Evolutionary conservation across 352 stramenopile species (phyloP).

Genomic region (Phytophthora brassicae): DNA sequence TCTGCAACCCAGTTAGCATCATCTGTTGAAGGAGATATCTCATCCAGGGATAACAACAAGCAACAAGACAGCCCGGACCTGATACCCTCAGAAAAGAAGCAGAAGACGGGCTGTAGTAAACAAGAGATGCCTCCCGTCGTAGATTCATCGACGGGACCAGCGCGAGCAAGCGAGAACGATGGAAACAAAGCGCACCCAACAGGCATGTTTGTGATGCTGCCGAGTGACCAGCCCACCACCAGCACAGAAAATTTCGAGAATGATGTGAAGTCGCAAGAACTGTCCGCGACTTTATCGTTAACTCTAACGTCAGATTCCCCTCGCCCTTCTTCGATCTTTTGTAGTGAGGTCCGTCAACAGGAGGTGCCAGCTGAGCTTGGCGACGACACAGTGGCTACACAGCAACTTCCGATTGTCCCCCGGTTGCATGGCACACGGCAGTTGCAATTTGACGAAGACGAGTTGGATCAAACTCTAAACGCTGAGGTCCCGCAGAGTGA

Average conservation of each 20-base stretch:
- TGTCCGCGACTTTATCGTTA: conserved; percentile 24
- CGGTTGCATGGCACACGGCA: conserved; percentile 38
- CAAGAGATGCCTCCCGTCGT: background rate
- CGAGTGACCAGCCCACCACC: background rate
- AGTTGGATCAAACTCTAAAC: conserved; percentile 8
- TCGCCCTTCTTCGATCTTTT: conserved; percentile 1
- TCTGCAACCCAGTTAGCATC: conserved; percentile 26
- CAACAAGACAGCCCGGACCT: background rate
- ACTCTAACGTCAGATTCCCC: conserved; percentile 24
- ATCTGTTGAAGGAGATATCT: conserved; percentile 2
- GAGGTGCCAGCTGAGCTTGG: background rate
- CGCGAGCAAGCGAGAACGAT: background rate
- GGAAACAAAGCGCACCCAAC: background rate
- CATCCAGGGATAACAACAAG: conserved; percentile 2
- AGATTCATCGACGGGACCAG: background rate
- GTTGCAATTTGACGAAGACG: conserved; percentile 44
- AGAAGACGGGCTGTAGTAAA: conserved; percentile 1
- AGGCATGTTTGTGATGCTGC: background rate
- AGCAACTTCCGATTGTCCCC: conserved; percentile 19
- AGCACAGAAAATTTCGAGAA: conserved; percentile 27
- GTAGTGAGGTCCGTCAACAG: background rate
- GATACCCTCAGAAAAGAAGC: conserved; percentile 8
- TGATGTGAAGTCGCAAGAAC: conserved; percentile 39
- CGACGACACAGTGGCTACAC: background rate
- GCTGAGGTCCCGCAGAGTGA: background rate